phyloP scores from a whole-genome alignment of 495 filamentous ascomycete species.

The Melanomma pulvis-pyrius region DNA sequence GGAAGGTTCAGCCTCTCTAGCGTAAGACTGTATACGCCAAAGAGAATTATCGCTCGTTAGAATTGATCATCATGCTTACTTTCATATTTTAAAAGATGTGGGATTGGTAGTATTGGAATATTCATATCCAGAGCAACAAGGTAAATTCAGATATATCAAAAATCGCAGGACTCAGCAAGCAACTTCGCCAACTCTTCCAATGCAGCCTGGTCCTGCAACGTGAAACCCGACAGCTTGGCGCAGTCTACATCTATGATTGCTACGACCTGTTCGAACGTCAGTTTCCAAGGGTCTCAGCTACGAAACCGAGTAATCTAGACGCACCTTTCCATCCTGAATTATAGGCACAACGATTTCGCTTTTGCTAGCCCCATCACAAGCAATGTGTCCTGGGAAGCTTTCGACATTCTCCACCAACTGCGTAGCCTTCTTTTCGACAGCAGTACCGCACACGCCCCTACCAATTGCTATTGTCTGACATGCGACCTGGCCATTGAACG shows the following conservation, averaged over 20 bases:
- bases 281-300: constrained; percentile 21
- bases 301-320: constrained; percentile 6
- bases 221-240: constrained; percentile 68
- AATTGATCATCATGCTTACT: too few relatives aligned
- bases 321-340: constrained; percentile 59
- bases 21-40: too few relatives aligned
- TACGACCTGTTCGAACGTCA: constrained; percentile 59
- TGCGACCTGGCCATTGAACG: constrained; percentile 86
- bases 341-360: constrained; percentile 95
- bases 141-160: too few relatives aligned
- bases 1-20: too few relatives aligned
- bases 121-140: too few relatives aligned
- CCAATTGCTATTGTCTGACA: constrained; percentile 84
- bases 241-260: constrained; percentile 92
- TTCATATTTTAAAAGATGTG: too few relatives aligned
- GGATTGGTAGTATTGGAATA: too few relatives aligned
- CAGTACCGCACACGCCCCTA: constrained; percentile 81
- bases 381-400: constrained; percentile 84
- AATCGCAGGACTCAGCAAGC: constrained; percentile 71
- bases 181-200: constrained; percentile 72
- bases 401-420: constrained; percentile 77
- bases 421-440: constrained; percentile 63
- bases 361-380: constrained; percentile 78
- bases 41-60: too few relatives aligned
- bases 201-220: constrained; percentile 68